These are phyloP conservation scores for Globisporangium megalacanthum DNA, from an alignment of 352 stramenopile species.

Conservation along the genomic window DNA sequence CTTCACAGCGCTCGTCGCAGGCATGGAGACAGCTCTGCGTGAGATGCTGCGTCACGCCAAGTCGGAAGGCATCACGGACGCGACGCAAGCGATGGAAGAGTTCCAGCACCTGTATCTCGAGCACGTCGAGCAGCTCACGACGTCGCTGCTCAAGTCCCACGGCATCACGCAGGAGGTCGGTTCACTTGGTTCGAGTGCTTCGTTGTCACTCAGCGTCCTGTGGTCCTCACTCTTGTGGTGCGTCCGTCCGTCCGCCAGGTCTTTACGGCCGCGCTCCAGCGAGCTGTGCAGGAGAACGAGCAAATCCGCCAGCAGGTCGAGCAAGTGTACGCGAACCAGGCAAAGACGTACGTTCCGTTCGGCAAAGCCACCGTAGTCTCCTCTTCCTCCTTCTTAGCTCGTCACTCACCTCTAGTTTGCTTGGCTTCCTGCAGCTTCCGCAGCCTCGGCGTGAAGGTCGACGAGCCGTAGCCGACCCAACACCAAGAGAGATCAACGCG, in stretches of 20 bases:
- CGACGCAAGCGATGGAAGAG: slow-evolving; percentile 61
- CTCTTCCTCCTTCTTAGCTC: not conserved
- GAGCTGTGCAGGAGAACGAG: slow-evolving; percentile 55
- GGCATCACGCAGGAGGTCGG: slow-evolving; percentile 57
- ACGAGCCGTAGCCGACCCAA: slow-evolving; percentile 28
- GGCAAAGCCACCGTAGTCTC: no score
- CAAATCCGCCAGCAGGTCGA: slow-evolving; percentile 68
- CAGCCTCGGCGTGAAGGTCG: slow-evolving; percentile 58
- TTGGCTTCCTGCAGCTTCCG: slow-evolving; percentile 39
- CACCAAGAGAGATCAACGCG: not conserved
- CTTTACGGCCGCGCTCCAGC: slow-evolving; percentile 66
- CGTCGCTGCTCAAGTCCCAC: slow-evolving; percentile 58
- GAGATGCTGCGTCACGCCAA: slow-evolving; percentile 71
- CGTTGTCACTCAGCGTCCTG: not conserved
- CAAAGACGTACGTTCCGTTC: slow-evolving; percentile 46
- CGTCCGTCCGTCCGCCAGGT: slow-evolving; percentile 17
- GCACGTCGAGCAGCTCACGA: slow-evolving; percentile 65
- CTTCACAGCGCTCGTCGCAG: slow-evolving; percentile 53
- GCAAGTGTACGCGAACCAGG: slow-evolving; percentile 61
- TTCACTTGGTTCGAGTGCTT: not conserved
- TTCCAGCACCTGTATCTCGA: slow-evolving; percentile 73
- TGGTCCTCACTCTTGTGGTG: not conserved
- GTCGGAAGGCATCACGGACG: slow-evolving; percentile 67
- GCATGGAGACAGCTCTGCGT: slow-evolving; percentile 74
- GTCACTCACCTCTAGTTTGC: not conserved